Evolutionary conservation across 2,329 filamentous ascomycete species (phyloP).

Genomic region (Colletotrichum tanaceti): DNA sequence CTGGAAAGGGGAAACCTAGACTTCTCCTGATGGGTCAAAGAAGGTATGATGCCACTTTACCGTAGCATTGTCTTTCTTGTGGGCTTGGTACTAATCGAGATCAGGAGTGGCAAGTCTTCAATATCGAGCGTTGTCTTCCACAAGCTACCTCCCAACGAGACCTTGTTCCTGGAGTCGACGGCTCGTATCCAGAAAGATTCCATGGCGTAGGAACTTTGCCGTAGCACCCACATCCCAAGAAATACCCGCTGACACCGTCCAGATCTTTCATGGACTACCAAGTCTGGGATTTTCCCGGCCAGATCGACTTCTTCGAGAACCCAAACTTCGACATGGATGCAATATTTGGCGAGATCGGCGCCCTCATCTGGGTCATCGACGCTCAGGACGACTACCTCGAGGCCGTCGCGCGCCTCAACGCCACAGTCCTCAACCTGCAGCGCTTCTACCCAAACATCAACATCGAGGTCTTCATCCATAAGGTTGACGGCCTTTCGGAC

Average conservation of each 20-base stretch:
- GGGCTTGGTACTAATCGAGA: not conserved
- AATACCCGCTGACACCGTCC: conserved; percentile 10
- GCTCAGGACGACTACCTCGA: conserved; percentile 98
- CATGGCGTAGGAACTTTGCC: conserved; percentile 77
- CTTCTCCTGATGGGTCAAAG: conserved; percentile 94
- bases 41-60: conserved; percentile 68
- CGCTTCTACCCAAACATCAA: conserved; percentile 92
- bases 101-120: conserved; percentile 95
- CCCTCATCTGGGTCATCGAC: conserved; percentile 98
- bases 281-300: conserved; percentile 96
- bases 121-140: conserved; percentile 99
- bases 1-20: conserved; percentile 79
- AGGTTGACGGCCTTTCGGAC: conserved; percentile 96
- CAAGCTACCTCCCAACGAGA: conserved; percentile 95
- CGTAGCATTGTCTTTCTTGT: not conserved
- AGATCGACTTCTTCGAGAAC: conserved; percentile 89
- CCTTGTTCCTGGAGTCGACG: conserved; percentile 94
- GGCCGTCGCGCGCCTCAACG: conserved; percentile 86
- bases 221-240: not conserved
- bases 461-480: conserved; percentile 98
- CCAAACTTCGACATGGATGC: conserved; percentile 90
- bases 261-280: conserved; percentile 99
- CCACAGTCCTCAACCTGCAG: conserved; percentile 89
- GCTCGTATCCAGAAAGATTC: conserved; percentile 94
- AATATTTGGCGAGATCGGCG: conserved; percentile 94